Conservation (phyloP, 2,329 filamentous ascomycete species). For the Ceratocystiopsis sp. region DNA sequence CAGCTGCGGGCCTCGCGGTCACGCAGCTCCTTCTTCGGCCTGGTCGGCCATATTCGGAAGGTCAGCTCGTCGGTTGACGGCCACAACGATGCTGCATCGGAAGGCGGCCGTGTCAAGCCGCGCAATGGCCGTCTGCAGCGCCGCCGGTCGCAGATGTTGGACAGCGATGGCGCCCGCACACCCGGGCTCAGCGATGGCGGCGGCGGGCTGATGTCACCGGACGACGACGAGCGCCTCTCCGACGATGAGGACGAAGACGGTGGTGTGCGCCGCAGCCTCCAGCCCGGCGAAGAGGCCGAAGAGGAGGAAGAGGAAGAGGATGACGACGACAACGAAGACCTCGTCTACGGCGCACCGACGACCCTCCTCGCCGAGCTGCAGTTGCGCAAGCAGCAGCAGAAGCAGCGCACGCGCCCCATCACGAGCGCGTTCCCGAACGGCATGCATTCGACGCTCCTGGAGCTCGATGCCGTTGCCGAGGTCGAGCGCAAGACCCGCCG, state of each 20-base stretch:
- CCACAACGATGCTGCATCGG: background rate
- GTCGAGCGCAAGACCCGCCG: conserved; percentile 60
- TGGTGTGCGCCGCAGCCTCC: too few species aligned
- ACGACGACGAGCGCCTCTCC: conserved; percentile 14
- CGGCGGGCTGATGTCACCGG: conserved; percentile 4
- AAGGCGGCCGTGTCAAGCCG: conserved; percentile 7
- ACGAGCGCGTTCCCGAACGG: conserved; percentile 49
- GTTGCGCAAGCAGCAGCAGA: conserved; percentile 76
- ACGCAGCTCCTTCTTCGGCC: conserved; percentile 30
- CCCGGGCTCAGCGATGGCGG: conserved; percentile 1
- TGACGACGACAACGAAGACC: conserved; percentile 28
- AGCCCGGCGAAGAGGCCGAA: too few species aligned
- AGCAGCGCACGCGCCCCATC: conserved; percentile 56
- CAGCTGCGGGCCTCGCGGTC: background rate
- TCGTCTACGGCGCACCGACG: conserved; percentile 54
- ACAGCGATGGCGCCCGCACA: background rate
- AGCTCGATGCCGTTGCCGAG: conserved; percentile 81
- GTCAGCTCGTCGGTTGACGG: conserved; percentile 5
- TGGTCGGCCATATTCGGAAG: conserved; percentile 23
- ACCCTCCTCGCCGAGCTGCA: conserved; percentile 87
- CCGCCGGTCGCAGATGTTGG: conserved; percentile 8
- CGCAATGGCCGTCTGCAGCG: conserved; percentile 6
- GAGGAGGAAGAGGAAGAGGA: conserved; percentile 27
- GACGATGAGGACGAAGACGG: conserved; percentile 20
- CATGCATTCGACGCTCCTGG: conserved; percentile 78